phyloP scores from a whole-genome alignment of 805 yeast genomes.

The Candida gorgasii region DNA sequence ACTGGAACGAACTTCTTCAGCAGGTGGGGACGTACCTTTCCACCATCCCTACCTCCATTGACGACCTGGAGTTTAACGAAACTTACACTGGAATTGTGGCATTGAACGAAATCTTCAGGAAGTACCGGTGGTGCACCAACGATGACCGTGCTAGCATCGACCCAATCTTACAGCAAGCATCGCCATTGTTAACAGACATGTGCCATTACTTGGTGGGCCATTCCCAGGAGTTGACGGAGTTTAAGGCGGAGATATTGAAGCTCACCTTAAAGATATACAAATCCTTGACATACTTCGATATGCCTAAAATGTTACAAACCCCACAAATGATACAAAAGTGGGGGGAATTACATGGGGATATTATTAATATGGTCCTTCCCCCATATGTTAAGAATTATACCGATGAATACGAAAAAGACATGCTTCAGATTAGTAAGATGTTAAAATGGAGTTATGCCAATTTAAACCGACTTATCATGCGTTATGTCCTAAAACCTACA shows the following conservation, averaged over 20 bases:
- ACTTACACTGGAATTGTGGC: conserved; percentile 70
- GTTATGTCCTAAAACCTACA: conserved; percentile 59
- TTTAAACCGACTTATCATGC: conserved; percentile 64
- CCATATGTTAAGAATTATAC: conserved; percentile 48
- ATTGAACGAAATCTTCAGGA: conserved; percentile 66
- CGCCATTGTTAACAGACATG: conserved; percentile 65
- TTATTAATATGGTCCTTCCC: conserved; percentile 64
- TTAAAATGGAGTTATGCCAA: conserved; percentile 84
- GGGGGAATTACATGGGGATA: conserved; percentile 73
- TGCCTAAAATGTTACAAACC: conserved; percentile 63
- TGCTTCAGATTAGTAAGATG: conserved; percentile 72
- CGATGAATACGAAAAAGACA: conserved; percentile 41
- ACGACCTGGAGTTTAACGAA: conserved; percentile 21
- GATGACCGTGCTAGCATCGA: conserved; percentile 39
- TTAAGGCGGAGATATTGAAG: conserved; percentile 70
- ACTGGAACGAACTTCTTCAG: conserved; percentile 29
- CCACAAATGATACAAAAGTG: conserved; percentile 57
- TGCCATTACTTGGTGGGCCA: conserved; percentile 53
- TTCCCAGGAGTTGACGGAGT: conserved; percentile 25
- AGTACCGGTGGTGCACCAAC: conserved; percentile 71
- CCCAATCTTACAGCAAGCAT: conserved; percentile 53
- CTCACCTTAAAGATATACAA: conserved; percentile 75
- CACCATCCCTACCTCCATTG: background rate
- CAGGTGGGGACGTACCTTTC: background rate
- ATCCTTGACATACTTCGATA: conserved; percentile 68